These are phyloP conservation scores for Rhodomyrtus tomentosa DNA, from an alignment of 345 rosid species.

Conservation along the genomic window DNA sequence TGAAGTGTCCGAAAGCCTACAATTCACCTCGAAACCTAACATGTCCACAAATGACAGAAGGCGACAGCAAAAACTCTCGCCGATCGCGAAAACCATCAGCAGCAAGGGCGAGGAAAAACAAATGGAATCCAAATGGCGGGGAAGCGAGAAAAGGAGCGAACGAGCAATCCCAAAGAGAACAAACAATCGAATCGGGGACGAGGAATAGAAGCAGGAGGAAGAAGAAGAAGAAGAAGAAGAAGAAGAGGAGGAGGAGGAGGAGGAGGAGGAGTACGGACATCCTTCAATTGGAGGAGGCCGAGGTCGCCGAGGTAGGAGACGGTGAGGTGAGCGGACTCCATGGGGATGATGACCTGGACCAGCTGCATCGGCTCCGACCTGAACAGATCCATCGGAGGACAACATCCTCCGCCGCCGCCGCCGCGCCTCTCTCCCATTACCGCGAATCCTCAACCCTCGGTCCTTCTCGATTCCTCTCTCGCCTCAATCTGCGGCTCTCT, in stretches of 20 bases:
- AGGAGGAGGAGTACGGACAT: constrained; percentile 37
- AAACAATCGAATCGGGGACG: not conserved
- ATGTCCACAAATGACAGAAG: not conserved
- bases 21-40: not conserved
- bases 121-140: not conserved
- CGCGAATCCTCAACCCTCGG: not conserved
- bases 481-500: not conserved
- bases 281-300: constrained; percentile 94
- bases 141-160: not conserved
- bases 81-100: not conserved
- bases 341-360: constrained; percentile 84
- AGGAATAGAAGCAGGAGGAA: too few species aligned
- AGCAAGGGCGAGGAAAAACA: not conserved
- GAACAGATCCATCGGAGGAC: constrained; percentile 92
- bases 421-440: not conserved
- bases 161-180: not conserved
- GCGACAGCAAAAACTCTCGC: not conserved
- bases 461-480: not conserved
- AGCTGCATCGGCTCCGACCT: constrained; percentile 94
- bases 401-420: constrained; percentile 54
- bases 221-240: not conserved
- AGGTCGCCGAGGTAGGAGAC: constrained; percentile 89
- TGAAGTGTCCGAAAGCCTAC: not conserved
- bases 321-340: constrained; percentile 83
- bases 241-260: not conserved